phyloP scores from a whole-genome alignment of 768 basidiomycete genomes.

The Pholiota microspora region DNA sequence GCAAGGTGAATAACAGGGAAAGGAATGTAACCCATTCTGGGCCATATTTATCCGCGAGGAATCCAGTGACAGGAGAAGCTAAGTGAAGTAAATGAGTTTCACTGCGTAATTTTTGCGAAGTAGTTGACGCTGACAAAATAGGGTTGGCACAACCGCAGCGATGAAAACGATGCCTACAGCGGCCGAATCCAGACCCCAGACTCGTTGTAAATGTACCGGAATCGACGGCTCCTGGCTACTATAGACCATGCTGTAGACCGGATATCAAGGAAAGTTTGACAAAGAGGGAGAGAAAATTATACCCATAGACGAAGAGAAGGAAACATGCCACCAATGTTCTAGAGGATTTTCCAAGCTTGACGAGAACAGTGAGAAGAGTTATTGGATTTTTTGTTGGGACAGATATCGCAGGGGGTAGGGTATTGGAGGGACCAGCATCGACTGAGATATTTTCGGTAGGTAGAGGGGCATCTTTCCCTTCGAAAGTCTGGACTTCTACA shows the following conservation, averaged over 20 bases:
- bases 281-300: slow-evolving; percentile 7
- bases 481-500: neutral
- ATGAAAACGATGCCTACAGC: slow-evolving; percentile 67
- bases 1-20: slow-evolving; percentile 50
- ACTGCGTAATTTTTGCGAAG: too few relatives aligned
- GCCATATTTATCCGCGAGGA: slow-evolving; percentile 53
- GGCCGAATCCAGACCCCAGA: slow-evolving; percentile 47
- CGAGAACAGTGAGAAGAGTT: slow-evolving; percentile 41
- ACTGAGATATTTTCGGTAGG: neutral
- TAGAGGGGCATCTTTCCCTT: neutral
- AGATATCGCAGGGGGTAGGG: neutral
- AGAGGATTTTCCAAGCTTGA: slow-evolving; percentile 40
- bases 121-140: slow-evolving; percentile 51
- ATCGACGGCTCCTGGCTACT: slow-evolving; percentile 55
- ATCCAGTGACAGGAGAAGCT: slow-evolving; percentile 65
- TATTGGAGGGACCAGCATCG: neutral
- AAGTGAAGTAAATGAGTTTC: neutral
- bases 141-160: slow-evolving; percentile 58
- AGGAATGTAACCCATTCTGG: slow-evolving; percentile 50
- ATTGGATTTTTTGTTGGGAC: slow-evolving; percentile 12
- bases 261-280: neutral
- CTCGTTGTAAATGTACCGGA: slow-evolving; percentile 48
- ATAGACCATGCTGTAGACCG: slow-evolving; percentile 38
- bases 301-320: slow-evolving; percentile 56
- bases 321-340: slow-evolving; percentile 46